phyloP scores from a whole-genome alignment of 768 basidiomycete genomes.

The Kwoniella newhampshirensis region DNA sequence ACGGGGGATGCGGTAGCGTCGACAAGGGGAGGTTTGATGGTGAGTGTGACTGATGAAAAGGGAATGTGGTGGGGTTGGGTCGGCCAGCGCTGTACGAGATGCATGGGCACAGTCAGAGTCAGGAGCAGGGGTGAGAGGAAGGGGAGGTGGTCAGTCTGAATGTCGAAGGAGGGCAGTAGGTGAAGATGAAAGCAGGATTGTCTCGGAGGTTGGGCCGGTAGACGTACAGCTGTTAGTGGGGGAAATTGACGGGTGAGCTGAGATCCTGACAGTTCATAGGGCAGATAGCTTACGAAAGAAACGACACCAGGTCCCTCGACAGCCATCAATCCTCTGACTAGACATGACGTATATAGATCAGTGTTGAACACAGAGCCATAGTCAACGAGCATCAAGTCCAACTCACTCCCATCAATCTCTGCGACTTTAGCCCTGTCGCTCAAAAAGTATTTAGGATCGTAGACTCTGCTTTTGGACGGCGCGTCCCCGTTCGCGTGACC shows the following conservation, averaged over 20 bases:
- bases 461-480: not conserved
- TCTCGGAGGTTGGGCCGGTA: not conserved
- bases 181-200: not conserved
- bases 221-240: constrained; percentile 57
- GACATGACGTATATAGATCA: too few species aligned
- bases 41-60: constrained; percentile 74
- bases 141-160: not conserved
- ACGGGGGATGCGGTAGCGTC: constrained; percentile 57
- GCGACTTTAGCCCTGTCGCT: constrained; percentile 24
- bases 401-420: constrained; percentile 43
- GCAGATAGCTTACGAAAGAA: constrained; percentile 46
- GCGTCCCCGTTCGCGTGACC: not conserved
- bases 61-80: constrained; percentile 87
- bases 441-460: constrained; percentile 23
- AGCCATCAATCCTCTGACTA: constrained; percentile 68
- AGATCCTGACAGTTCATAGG: too few species aligned
- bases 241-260: too few species aligned
- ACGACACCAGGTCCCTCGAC: constrained; percentile 71
- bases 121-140: not conserved
- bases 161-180: not conserved
- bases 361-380: too few species aligned
- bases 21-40: constrained; percentile 52
- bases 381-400: too few species aligned
- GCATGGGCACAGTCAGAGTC: not conserved
- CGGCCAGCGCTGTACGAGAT: constrained; percentile 80